Conservation (phyloP, 495 filamentous ascomycete genomes). For the Penicillium angulare region DNA sequence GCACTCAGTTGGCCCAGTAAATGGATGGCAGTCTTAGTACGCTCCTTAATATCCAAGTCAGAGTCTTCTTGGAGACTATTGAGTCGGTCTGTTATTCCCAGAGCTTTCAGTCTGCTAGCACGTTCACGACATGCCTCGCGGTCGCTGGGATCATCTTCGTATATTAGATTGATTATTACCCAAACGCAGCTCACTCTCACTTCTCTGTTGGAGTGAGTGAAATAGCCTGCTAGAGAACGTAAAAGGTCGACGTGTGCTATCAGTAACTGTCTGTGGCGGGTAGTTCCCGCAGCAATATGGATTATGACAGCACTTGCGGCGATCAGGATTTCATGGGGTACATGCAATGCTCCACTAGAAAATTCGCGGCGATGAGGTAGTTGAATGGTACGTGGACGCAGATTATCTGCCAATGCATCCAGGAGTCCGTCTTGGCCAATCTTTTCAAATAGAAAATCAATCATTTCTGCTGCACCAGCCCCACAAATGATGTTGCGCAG, state of each 20-base stretch:
- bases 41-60: slow-evolving; percentile 81
- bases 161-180: slow-evolving; percentile 80
- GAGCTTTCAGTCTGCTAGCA: slow-evolving; percentile 60
- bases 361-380: slow-evolving; percentile 38
- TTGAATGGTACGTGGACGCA: slow-evolving; percentile 54
- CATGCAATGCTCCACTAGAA: slow-evolving; percentile 27
- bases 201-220: slow-evolving; percentile 64
- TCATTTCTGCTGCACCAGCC: slow-evolving; percentile 66
- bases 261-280: slow-evolving; percentile 74
- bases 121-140: slow-evolving; percentile 58
- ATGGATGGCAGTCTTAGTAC: slow-evolving; percentile 74
- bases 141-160: slow-evolving; percentile 71
- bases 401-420: slow-evolving; percentile 69
- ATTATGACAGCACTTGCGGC: slow-evolving; percentile 74
- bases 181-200: slow-evolving; percentile 76
- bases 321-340: slow-evolving; percentile 71
- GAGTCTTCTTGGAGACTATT: slow-evolving; percentile 64
- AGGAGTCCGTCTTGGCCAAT: slow-evolving; percentile 77
- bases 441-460: slow-evolving; percentile 73
- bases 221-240: slow-evolving; percentile 50
- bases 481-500: slow-evolving; percentile 86
- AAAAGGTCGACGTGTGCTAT: slow-evolving; percentile 60
- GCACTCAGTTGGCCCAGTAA: slow-evolving; percentile 48
- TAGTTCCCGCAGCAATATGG: slow-evolving; percentile 77
- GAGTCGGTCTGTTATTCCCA: slow-evolving; percentile 70